A percentile compares a stretch with the other conserved stretches of the same genome.
Evolutionary conservation across 805 yeast genomes (phyloP).

Genomic region (Candida arabinofermentans): DNA sequence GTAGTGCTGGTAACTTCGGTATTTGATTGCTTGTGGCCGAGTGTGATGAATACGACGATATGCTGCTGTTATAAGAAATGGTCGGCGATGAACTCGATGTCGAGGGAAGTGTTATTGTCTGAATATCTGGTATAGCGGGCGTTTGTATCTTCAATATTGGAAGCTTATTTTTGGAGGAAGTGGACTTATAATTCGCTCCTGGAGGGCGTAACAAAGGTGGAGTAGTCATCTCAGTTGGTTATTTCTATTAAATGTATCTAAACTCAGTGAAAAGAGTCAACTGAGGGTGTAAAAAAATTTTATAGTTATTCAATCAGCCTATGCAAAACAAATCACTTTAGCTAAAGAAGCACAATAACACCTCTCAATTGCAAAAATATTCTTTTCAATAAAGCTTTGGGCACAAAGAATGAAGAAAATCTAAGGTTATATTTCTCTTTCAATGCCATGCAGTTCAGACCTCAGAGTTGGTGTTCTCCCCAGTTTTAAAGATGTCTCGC

Average conservation of each 20-base stretch:
- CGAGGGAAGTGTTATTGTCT: neutral
- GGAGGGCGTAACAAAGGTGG: conserved; percentile 47
- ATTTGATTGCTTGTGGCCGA: neutral
- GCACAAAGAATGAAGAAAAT: no score
- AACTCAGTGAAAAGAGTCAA: neutral
- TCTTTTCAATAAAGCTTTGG: no score
- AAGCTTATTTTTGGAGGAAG: conserved; percentile 24
- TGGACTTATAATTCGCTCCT: conserved; percentile 33
- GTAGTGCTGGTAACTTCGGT: neutral
- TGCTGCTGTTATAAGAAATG: neutral
- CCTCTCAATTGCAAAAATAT: no score
- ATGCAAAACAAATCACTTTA: no score
- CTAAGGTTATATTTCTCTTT: no score
- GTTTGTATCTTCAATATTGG: conserved; percentile 24
- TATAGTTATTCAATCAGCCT: neutral
- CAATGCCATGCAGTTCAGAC: no score
- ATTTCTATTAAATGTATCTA: neutral
- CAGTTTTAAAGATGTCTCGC: no score
- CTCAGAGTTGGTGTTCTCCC: no score
- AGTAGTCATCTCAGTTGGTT: conserved; percentile 28
- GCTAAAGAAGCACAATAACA: no score
- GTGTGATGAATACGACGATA: neutral
- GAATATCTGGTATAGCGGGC: conserved; percentile 4
- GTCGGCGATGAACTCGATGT: neutral
- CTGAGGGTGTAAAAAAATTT: neutral